Evolutionary conservation across 108 stramenopile species (phyloP), one percentile per base, ranked within the genome.

Genomic region (Cyclotella cryptica): DNA sequence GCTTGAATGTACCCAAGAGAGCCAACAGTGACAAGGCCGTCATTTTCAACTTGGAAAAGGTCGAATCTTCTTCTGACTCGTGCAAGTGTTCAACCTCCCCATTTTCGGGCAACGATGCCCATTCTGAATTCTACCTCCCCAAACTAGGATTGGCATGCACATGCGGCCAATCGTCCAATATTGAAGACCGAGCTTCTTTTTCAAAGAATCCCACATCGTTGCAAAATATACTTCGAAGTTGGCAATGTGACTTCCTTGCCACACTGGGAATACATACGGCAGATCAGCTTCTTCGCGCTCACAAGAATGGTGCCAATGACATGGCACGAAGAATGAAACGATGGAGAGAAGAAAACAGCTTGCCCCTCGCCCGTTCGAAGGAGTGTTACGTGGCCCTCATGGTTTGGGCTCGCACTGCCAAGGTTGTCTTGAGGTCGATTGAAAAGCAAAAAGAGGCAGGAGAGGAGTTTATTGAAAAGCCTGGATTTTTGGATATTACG

Each of bases 111-210:
- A 92, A 89, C 30, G 87, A 84, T 24, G 84, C 91, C 19, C 77
- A 90, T 59, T 66, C 86, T 29, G 84, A 90, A 53, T 94, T 94
- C 62, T 92, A 88, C 62, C 66, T 94, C 9, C 93, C 93, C 27
- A 84, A 87, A 41, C 83, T 94, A 69, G 90, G 91, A 13, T 72
- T 89, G 86, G 90, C 87, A 6, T 94, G 93, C 71, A 66, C 83
- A 17, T 94, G 93, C 68, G 85, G 88, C 24, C 83, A 80, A 53
- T 58, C 46, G 0, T 58, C 64, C 30, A 26, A 24, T 45, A 58
- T 12, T 26, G 7, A 59, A 45, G 75, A 66, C 14, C 72, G 49
- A 43, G 71, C 39, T 85, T 62, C 83, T 83, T 75, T 80, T 49
- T 59, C 78, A 24, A 49, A 66, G 35, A 71, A 93, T 52, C 92